Base-by-base conservation (phyloP, 345 rosid species). In the Eucalyptus polybractea region DNA sequence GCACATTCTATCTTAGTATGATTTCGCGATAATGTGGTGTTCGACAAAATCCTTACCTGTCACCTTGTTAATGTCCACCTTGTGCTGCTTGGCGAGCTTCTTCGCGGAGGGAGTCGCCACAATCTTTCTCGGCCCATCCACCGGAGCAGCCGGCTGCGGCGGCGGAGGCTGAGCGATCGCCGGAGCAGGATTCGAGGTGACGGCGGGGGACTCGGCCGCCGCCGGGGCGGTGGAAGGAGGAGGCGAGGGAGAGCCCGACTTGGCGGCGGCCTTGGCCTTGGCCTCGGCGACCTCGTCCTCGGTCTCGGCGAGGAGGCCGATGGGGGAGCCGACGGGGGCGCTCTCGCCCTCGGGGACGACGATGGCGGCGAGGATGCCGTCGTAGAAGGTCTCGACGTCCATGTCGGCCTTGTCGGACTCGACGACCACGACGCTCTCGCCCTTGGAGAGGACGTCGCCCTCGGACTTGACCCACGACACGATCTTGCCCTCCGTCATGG, bases 401-500 rank as follows among this genome's bases (percentile, higher is more conserved):
- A 97, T 96, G 92, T 96, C 99, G 11, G 99, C 99, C 90, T 97
- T 97, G 91, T 96, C 99, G 80, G 99, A 97, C 92, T 97, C 99
- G 21, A 97, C 99, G 31, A 97, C 99, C 15, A 97, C 99, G 51
- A 97, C 99, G 91, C 99, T 97, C 87, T 97, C 98, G 37, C 99
- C 99, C 87, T 97, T 97, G 54, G 97, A 93, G 76, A 97, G 97
- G 80, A 94, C 93, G 90, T 97, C 99, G 49, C 99, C 99, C 90
- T 97, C 99, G 45, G 98, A 96, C 93, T 95, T 97, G 92, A 95
- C 92, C 99, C 99, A 97, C 15, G 98, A 97, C 47, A 97, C 99
- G 92, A 97, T 97, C 93, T 97, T 97, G 76, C 99, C 99, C 92
- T 97, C 99, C n/a, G 98, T 96, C 99, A 97, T 97, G 89, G 99